phyloP scores from a whole-genome alignment of 345 rosid species.

The Populus tremula region DNA sequence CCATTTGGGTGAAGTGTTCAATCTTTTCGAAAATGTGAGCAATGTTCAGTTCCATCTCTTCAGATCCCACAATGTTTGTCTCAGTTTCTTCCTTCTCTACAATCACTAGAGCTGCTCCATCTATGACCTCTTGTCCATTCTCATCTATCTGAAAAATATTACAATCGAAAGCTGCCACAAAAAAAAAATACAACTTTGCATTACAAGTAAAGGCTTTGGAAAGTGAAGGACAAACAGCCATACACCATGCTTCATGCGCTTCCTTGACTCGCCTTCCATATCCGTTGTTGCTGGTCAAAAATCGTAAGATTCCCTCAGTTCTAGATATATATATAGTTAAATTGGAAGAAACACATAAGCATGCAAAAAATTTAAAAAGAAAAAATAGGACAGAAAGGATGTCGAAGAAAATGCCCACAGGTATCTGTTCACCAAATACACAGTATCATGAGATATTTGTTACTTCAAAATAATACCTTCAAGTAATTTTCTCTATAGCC shows the following conservation, averaged over 20 bases:
- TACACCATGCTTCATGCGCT: slow-evolving; percentile 68
- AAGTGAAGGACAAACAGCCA: slow-evolving; percentile 10
- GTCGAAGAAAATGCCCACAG: not conserved
- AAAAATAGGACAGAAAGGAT: too few relatives aligned
- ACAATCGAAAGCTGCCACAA: not conserved
- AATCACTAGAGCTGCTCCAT: slow-evolving; percentile 32
- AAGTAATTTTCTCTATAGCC: not conserved
- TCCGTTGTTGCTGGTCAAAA: not conserved
- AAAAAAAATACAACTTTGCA: not conserved
- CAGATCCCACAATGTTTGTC: slow-evolving; percentile 52
- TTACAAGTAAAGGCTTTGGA: not conserved
- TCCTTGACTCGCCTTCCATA: slow-evolving; percentile 53
- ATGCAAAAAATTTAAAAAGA: not conserved
- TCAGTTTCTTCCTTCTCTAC: slow-evolving; percentile 56
- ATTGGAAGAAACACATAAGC: not conserved
- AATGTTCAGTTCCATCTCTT: slow-evolving; percentile 70
- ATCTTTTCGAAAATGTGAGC: slow-evolving; percentile 65
- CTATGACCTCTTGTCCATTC: slow-evolving; percentile 34
- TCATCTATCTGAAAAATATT: slow-evolving; percentile 43
- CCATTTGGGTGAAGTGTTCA: slow-evolving; percentile 73
- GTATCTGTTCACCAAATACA: not conserved
- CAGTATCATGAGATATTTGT: not conserved
- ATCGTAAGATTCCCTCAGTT: not conserved
- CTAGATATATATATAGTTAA: not conserved
- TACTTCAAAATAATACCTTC: not conserved